Evolutionary conservation across 139 green algal genomes (phyloP).

Genomic region (Chlamydomonas eustigma): DNA sequence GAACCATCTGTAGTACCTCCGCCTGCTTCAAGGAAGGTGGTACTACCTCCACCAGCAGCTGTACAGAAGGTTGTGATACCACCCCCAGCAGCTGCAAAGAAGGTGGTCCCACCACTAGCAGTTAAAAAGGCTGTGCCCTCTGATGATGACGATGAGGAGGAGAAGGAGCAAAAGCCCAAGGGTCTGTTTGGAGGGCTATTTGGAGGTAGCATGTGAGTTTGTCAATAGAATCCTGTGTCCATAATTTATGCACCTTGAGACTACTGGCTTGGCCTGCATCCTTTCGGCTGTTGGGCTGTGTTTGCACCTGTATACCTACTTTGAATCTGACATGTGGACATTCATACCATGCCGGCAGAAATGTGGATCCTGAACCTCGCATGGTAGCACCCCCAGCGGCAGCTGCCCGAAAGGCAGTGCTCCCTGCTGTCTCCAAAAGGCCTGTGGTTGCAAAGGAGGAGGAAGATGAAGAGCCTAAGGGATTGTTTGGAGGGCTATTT

Average conservation of each 20-base stretch:
- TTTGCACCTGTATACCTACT: no score
- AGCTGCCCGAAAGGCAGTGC: not conserved
- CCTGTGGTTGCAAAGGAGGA: no score
- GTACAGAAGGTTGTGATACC: not conserved
- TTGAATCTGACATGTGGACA: no score
- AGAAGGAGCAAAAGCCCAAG: not conserved
- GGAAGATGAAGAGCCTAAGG: not conserved
- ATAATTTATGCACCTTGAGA: not conserved
- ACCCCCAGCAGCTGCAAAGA: not conserved
- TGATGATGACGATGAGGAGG: not conserved
- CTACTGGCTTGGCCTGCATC: not conserved
- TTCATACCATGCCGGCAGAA: not conserved
- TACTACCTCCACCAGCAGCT: not conserved
- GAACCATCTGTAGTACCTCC: not conserved
- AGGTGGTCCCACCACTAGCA: not conserved
- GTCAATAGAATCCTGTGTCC: not conserved
- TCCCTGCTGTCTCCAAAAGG: no score
- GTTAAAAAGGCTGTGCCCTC: not conserved
- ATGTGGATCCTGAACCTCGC: not conserved
- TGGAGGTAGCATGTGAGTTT: not conserved
- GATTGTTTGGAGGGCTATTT: not conserved
- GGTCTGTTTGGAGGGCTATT: not conserved
- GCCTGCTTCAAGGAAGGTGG: not conserved
- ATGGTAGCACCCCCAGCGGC: not conserved
- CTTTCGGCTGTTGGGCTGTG: not conserved